Conservation (phyloP, 352 stramenopile genomes). For the Phytophthora tentaculata region DNA sequence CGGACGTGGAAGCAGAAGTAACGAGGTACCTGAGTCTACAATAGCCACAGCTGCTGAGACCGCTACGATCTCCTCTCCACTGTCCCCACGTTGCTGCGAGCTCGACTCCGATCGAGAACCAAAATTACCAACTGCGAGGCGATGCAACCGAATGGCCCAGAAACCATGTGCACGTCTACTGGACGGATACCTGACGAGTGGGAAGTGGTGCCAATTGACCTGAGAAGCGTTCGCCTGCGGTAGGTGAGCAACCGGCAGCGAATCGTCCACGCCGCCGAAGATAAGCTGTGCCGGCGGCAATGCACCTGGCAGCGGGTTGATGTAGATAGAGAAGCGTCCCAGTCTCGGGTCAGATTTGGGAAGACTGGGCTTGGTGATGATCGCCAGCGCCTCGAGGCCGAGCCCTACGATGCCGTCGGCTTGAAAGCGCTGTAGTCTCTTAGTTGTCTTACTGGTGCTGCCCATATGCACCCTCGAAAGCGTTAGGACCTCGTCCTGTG, state of each 20-base stretch:
- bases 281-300: conserved; percentile 60
- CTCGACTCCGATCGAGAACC: conserved; percentile 4
- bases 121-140: conserved; percentile 35
- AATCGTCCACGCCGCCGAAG: conserved; percentile 57
- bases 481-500: conserved; percentile 24
- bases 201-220: conserved; percentile 56
- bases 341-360: conserved; percentile 38
- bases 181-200: conserved; percentile 48
- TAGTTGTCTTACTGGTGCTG: conserved; percentile 50
- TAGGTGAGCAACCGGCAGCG: conserved; percentile 34
- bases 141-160: conserved; percentile 57
- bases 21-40: conserved; percentile 73
- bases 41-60: conserved; percentile 44
- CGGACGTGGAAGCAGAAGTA: conserved; percentile 55
- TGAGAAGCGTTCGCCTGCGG: conserved; percentile 6
- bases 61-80: conserved; percentile 24
- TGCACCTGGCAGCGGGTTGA: conserved; percentile 57
- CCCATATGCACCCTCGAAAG: conserved; percentile 53
- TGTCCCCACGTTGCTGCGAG: conserved; percentile 7
- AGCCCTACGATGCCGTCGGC: conserved; percentile 74
- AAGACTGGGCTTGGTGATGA: conserved; percentile 62
- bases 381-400: conserved; percentile 54
- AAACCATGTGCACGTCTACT: conserved; percentile 49
- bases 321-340: conserved; percentile 66
- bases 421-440: conserved; percentile 57